Percentiles rank a stretch among this genome's conserved stretches.
Evolutionary conservation across 371 early-diverging fungal species (phyloP).

Genomic region (Parasitella parasitica): DNA sequence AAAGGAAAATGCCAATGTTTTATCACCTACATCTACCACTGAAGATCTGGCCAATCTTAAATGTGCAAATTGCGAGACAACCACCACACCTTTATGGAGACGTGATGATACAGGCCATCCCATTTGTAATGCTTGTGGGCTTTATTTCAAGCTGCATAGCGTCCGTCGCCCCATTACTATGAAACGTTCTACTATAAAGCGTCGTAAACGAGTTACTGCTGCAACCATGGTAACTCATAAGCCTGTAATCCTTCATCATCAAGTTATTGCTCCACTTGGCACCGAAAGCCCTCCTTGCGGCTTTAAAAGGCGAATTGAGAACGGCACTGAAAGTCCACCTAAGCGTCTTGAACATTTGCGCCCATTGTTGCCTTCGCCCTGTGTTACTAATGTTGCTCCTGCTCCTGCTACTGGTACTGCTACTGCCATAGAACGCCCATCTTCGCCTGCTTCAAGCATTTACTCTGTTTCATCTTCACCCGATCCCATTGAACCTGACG

Average conservation of each 20-base stretch:
- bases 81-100: constrained; percentile 85
- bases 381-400: background rate
- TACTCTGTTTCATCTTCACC: constrained; percentile 5
- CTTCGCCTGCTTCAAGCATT: background rate
- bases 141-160: constrained; percentile 75
- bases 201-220: constrained; percentile 49
- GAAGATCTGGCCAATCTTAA: constrained; percentile 18
- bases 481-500: constrained; percentile 44
- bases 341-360: constrained; percentile 33
- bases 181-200: constrained; percentile 57
- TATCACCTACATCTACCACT: background rate
- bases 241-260: constrained; percentile 16
- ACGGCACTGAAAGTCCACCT: background rate
- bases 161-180: constrained; percentile 58
- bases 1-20: background rate
- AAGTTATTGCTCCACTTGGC: background rate
- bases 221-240: constrained; percentile 21
- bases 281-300: background rate
- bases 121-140: constrained; percentile 83
- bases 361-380: constrained; percentile 30
- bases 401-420: background rate
- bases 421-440: background rate
- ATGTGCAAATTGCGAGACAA: constrained; percentile 76
- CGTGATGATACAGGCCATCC: constrained; percentile 64
- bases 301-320: constrained; percentile 4